Evolutionary conservation across 179 eudicot genomes (phyloP).

Genomic region (Drosera spatulata): DNA sequence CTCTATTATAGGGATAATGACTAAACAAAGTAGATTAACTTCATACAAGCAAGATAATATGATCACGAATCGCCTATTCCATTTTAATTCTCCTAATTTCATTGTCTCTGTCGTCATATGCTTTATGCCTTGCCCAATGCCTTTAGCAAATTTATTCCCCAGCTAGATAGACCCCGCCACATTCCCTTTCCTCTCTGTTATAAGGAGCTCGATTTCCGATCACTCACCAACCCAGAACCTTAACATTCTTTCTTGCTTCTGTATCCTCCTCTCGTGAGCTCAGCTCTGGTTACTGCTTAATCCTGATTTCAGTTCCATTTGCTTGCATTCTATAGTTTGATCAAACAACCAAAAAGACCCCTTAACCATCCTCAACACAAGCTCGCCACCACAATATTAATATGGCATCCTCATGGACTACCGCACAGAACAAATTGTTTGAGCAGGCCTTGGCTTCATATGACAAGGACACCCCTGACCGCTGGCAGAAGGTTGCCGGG

Average conservation of each 20-base stretch:
- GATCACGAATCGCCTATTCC: slow-evolving; percentile 14
- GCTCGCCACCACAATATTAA: too few species aligned
- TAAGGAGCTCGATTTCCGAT: slow-evolving; percentile 26
- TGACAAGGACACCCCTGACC: slow-evolving; percentile 29
- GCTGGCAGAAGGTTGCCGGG: slow-evolving; percentile 34
- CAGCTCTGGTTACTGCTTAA: slow-evolving; percentile 8
- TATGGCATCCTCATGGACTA: slow-evolving; percentile 40
- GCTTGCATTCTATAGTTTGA: too few species aligned
- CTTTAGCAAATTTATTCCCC: slow-evolving; percentile 33
- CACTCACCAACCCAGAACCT: slow-evolving; percentile 25
- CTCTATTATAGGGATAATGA: too few species aligned
- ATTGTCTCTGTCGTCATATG: too few species aligned
- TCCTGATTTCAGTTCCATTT: neutral
- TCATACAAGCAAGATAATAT: too few species aligned
- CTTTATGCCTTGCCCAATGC: slow-evolving; percentile 3
- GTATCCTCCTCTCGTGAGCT: slow-evolving; percentile 7
- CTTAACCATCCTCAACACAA: neutral
- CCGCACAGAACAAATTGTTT: slow-evolving; percentile 30
- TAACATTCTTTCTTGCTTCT: slow-evolving; percentile 10
- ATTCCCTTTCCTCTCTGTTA: slow-evolving; percentile 30
- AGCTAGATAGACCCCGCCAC: slow-evolving; percentile 24
- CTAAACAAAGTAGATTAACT: slow-evolving; percentile 4
- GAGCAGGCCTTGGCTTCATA: slow-evolving; percentile 32
- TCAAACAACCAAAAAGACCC: neutral
- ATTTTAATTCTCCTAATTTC: slow-evolving; percentile 12